Evolutionary conservation across 805 yeast genomes (phyloP).

Genomic region (Candida maris): DNA sequence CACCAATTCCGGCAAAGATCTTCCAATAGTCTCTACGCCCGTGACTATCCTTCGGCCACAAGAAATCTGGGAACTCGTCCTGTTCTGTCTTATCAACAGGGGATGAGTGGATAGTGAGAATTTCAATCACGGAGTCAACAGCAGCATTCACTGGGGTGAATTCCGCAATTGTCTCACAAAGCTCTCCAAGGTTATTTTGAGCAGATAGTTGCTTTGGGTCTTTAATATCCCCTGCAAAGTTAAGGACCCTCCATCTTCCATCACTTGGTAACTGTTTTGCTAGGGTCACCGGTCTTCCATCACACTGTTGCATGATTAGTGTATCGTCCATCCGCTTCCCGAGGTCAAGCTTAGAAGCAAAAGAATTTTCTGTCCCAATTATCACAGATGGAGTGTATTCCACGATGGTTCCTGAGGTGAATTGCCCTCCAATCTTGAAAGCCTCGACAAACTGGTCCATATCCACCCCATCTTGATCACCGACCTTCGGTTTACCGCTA

Average conservation of each 20-base stretch:
- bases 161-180: slow-evolving; percentile 12
- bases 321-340: slow-evolving; percentile 28
- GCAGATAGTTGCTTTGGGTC: slow-evolving; percentile 4
- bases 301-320: slow-evolving; percentile 23
- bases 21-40: slow-evolving; percentile 29
- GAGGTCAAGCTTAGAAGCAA: slow-evolving; percentile 24
- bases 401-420: slow-evolving; percentile 31
- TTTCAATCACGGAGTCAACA: slow-evolving; percentile 27
- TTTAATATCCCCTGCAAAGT: slow-evolving; percentile 25
- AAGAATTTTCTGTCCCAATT: slow-evolving; percentile 7
- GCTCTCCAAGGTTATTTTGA: slow-evolving; percentile 10
- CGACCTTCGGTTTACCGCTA: slow-evolving; percentile 28
- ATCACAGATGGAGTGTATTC: slow-evolving; percentile 25
- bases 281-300: slow-evolving; percentile 25
- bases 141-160: slow-evolving; percentile 29
- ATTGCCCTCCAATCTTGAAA: slow-evolving; percentile 27
- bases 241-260: slow-evolving; percentile 31
- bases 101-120: slow-evolving; percentile 25
- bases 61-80: slow-evolving; percentile 26
- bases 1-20: slow-evolving; percentile 25
- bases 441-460: slow-evolving; percentile 28
- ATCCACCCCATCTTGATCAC: slow-evolving; percentile 21
- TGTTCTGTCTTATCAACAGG: slow-evolving; percentile 20
- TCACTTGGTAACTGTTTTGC: slow-evolving; percentile 27
- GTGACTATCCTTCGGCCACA: slow-evolving; percentile 25